Percentiles rank a stretch among this genome's conserved stretches.
Evolutionary conservation across 176 grass and related monocot genomes (phyloP).

Genomic region (Tillandsia leiboldiana): DNA sequence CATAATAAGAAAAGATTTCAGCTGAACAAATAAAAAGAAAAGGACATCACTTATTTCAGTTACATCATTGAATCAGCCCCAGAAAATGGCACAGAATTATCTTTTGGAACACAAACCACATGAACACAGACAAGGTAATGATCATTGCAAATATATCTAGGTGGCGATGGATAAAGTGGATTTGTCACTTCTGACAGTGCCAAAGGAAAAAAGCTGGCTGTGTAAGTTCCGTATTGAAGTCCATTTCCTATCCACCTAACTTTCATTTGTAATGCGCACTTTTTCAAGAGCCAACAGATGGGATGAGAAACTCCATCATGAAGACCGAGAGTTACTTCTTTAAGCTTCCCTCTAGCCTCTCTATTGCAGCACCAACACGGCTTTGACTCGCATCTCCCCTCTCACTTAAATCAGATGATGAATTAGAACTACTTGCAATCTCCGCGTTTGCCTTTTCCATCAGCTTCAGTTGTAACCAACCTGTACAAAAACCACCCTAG

Average conservation of each 20-base stretch:
- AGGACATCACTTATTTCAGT: too few species aligned
- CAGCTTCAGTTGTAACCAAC: slow-evolving; percentile 94
- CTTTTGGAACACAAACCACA: too few species aligned
- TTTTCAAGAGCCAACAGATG: neutral
- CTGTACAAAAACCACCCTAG: slow-evolving; percentile 5
- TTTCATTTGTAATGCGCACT: neutral
- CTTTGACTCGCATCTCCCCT: slow-evolving; percentile 29
- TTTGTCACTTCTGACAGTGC: neutral
- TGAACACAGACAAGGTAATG: neutral
- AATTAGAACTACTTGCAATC: slow-evolving; percentile 35
- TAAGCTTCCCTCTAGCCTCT: slow-evolving; percentile 67
- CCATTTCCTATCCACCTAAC: neutral
- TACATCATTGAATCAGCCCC: too few species aligned
- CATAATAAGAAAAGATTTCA: too few species aligned
- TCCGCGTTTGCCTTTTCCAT: slow-evolving; percentile 66
- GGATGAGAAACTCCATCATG: neutral
- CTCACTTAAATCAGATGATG: slow-evolving; percentile 27
- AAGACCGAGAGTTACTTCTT: slow-evolving; percentile 34
- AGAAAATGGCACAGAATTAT: too few species aligned
- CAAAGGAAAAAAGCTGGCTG: neutral
- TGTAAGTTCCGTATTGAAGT: neutral
- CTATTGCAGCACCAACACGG: slow-evolving; percentile 71
- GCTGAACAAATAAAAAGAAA: too few species aligned
- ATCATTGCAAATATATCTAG: neutral
- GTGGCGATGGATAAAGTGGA: neutral